Evolutionary conservation across 2,329 filamentous ascomycete genomes (phyloP).

Genomic region (Alternaria brassicicola): DNA sequence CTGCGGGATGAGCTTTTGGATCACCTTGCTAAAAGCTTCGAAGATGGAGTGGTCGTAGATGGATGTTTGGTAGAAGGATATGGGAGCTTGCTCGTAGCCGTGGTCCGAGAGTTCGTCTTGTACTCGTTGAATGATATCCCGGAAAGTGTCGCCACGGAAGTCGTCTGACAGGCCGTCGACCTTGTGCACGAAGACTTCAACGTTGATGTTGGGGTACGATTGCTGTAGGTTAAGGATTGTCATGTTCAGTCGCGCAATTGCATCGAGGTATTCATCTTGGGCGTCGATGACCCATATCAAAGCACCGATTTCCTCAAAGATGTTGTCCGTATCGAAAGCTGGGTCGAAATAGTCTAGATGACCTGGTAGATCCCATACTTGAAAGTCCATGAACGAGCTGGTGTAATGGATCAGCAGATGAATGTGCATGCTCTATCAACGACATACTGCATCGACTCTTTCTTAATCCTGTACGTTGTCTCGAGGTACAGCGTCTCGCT

Average conservation of each 20-base stretch:
- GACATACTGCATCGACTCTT: slow-evolving; percentile 90
- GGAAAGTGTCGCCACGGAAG: slow-evolving; percentile 93
- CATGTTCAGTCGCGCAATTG: slow-evolving; percentile 81
- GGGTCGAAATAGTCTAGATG: slow-evolving; percentile 92
- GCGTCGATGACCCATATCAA: slow-evolving; percentile 99
- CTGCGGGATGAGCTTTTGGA: slow-evolving; percentile 95
- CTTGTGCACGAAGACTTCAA: slow-evolving; percentile 99
- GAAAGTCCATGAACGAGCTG: slow-evolving; percentile 98
- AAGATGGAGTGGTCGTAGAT: slow-evolving; percentile 99
- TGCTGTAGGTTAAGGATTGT: slow-evolving; percentile 90
- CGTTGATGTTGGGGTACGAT: slow-evolving; percentile 89
- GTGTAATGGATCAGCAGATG: slow-evolving; percentile 5
- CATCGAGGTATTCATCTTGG: slow-evolving; percentile 95
- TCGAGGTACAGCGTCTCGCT: slow-evolving; percentile 96
- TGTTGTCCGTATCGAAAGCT: slow-evolving; percentile 86
- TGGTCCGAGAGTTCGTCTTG: slow-evolving; percentile 94
- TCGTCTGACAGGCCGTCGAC: slow-evolving; percentile 97
- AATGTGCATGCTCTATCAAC: not conserved
- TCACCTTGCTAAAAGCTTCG: slow-evolving; percentile 97
- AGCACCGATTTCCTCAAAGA: slow-evolving; percentile 92
- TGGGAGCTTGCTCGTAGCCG: slow-evolving; percentile 89
- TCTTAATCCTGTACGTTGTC: slow-evolving; percentile 91
- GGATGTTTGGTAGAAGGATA: slow-evolving; percentile 94
- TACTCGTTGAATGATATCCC: slow-evolving; percentile 94
- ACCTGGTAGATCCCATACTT: slow-evolving; percentile 96